Conservation (phyloP, 768 basidiomycete genomes). For the Termitomyces sp. region DNA sequence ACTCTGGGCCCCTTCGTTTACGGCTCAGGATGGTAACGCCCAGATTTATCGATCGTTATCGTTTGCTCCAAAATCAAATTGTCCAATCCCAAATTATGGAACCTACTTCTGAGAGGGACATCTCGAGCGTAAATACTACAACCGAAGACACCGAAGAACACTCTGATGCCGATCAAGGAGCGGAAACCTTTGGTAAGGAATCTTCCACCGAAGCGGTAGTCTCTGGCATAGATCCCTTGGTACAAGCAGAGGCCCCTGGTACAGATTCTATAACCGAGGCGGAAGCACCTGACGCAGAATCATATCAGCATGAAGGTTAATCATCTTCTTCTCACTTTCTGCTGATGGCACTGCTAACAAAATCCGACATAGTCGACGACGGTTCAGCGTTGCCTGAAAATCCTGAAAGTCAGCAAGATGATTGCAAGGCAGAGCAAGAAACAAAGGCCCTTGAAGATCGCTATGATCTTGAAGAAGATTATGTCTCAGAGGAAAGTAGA, state of each 20-base stretch:
- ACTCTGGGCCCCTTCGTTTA: slow-evolving; percentile 63
- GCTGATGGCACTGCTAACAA: background rate
- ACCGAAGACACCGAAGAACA: slow-evolving; percentile 1
- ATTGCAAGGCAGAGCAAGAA: slow-evolving; percentile 17
- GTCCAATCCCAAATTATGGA: slow-evolving; percentile 25
- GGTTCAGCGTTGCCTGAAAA: background rate
- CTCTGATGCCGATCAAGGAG: background rate
- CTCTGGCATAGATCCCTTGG: slow-evolving; percentile 1
- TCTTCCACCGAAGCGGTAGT: background rate
- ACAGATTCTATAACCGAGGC: background rate
- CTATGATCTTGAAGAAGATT: background rate
- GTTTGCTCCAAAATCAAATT: slow-evolving; percentile 59
- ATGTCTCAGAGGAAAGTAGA: slow-evolving; percentile 1
- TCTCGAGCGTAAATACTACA: background rate
- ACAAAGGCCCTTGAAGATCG: background rate
- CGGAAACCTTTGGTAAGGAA: background rate
- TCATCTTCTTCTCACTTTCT: background rate
- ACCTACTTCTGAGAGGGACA: background rate
- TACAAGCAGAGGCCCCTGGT: background rate
- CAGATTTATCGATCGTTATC: slow-evolving; percentile 69
- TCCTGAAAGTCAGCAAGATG: background rate
- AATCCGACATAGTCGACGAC: background rate
- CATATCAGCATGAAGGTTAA: background rate
- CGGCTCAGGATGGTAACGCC: slow-evolving; percentile 46
- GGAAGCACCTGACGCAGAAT: background rate